Evolutionary conservation across 1,284 basidiomycete species (phyloP).

Genomic region (Trichosporon sp.): DNA sequence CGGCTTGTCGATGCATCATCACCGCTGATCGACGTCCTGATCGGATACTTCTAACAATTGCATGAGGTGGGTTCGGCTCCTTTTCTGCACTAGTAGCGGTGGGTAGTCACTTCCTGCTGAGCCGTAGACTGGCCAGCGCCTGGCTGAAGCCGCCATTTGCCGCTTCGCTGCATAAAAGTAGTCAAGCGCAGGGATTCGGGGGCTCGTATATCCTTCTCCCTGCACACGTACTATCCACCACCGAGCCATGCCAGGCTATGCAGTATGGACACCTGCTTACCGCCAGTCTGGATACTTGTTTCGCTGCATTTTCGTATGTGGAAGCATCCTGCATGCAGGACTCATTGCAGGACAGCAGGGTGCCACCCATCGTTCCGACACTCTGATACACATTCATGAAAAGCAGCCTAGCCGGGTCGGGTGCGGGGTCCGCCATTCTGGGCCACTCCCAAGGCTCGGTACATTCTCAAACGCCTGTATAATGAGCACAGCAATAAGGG

Average conservation of each 20-base stretch:
- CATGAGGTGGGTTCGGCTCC: background rate
- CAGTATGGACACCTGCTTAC: background rate
- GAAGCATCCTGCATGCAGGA: background rate
- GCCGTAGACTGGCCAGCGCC: no score
- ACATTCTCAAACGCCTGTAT: background rate
- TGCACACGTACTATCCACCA: background rate
- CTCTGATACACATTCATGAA: background rate
- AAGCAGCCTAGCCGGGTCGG: background rate
- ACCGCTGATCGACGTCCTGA: background rate
- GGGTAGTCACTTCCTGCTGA: background rate
- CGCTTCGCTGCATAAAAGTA: background rate
- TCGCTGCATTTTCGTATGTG: background rate
- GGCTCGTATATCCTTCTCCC: background rate
- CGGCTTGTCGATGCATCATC: background rate
- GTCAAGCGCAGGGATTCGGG: background rate
- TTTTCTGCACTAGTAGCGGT: background rate
- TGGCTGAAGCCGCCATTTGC: background rate
- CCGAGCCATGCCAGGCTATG: background rate
- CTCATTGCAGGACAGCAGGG: background rate
- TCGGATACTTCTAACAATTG: background rate
- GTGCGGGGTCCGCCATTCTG: background rate
- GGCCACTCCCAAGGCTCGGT: background rate
- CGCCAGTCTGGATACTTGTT: background rate
- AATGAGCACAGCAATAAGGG: background rate
- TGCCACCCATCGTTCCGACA: background rate